phyloP scores from a whole-genome alignment of 1,284 basidiomycete species.

The Wallemia hederae region DNA sequence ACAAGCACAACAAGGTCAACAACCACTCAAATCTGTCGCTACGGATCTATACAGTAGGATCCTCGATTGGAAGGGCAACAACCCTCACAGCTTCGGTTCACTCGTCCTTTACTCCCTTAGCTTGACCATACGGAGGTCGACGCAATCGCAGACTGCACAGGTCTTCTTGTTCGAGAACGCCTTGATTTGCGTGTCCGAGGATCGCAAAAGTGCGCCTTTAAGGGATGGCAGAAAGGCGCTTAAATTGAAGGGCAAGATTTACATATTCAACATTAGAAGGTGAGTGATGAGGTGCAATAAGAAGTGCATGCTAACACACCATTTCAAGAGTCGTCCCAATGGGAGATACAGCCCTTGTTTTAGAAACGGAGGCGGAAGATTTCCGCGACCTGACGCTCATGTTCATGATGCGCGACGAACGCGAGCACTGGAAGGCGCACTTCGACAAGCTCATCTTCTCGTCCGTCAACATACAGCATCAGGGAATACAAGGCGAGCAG shows the following conservation, averaged over 20 bases:
- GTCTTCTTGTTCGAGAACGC: slow-evolving; percentile 92
- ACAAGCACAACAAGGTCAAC: neutral
- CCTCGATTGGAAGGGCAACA: slow-evolving; percentile 78
- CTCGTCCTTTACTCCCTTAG: slow-evolving; percentile 62
- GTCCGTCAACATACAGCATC: slow-evolving; percentile 15
- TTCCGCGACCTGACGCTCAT: slow-evolving; percentile 78
- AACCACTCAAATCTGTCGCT: slow-evolving; percentile 37
- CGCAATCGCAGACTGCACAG: slow-evolving; percentile 62
- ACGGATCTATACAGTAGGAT: slow-evolving; percentile 64
- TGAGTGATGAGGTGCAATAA: neutral
- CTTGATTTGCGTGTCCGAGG: slow-evolving; percentile 82
- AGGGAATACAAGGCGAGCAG: slow-evolving; percentile 7
- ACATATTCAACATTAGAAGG: slow-evolving; percentile 56
- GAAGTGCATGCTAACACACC: too few relatives aligned
- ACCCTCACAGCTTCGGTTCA: slow-evolving; percentile 46
- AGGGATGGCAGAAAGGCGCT: slow-evolving; percentile 41
- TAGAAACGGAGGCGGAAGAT: slow-evolving; percentile 77
- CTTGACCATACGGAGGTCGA: slow-evolving; percentile 55
- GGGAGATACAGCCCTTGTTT: slow-evolving; percentile 12
- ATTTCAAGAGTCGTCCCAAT: neutral
- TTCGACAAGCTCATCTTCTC: slow-evolving; percentile 40
- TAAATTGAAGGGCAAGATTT: slow-evolving; percentile 76
- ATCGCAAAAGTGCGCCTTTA: slow-evolving; percentile 44
- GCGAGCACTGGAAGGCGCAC: slow-evolving; percentile 59
- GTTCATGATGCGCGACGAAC: slow-evolving; percentile 62